These are phyloP conservation scores for Malassezia sp. DNA, from an alignment of 1,284 basidiomycete genomes.

Conservation along the genomic window DNA sequence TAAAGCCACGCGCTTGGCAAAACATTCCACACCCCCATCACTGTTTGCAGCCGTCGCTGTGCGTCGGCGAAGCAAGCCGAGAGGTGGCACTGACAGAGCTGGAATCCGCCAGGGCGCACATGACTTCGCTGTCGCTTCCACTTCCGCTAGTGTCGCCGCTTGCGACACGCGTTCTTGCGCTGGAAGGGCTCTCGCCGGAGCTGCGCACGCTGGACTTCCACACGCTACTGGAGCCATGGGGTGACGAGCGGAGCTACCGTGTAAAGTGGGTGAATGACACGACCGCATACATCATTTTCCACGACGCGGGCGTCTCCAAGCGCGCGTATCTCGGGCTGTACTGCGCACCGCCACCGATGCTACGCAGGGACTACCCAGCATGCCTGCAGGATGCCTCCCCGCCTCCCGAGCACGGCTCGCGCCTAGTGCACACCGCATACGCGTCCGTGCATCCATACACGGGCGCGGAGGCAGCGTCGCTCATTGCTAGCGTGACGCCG, in stretches of 20 bases:
- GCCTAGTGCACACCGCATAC: constrained; percentile 1
- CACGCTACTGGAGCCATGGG: constrained; percentile 75
- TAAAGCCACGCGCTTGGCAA: too few species aligned
- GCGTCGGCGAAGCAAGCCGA: background rate
- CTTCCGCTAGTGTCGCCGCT: constrained; percentile 59
- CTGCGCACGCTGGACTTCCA: constrained; percentile 96
- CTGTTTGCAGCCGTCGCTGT: background rate
- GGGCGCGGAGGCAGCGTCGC: constrained; percentile 4
- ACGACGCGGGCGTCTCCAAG: constrained; percentile 59
- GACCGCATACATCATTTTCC: constrained; percentile 86
- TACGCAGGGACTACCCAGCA: constrained; percentile 14
- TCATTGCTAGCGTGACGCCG: constrained; percentile 2
- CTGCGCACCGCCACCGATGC: constrained; percentile 57
- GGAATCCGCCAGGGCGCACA: too few species aligned
- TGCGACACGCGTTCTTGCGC: constrained; percentile 82
- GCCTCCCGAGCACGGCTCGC: background rate
- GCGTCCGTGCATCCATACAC: constrained; percentile 6
- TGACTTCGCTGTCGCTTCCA: constrained; percentile 8
- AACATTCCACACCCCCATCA: background rate
- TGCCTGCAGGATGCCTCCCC: background rate
- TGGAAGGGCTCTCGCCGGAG: constrained; percentile 82
- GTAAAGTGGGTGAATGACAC: constrained; percentile 99
- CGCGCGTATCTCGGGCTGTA: constrained; percentile 78
- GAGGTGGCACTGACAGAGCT: background rate
- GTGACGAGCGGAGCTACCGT: constrained; percentile 71